Percentiles rank a stretch among this genome's conserved stretches.
phyloP scores from a whole-genome alignment of 2,329 filamentous ascomycete genomes.

The Fusarium tuaranense region DNA sequence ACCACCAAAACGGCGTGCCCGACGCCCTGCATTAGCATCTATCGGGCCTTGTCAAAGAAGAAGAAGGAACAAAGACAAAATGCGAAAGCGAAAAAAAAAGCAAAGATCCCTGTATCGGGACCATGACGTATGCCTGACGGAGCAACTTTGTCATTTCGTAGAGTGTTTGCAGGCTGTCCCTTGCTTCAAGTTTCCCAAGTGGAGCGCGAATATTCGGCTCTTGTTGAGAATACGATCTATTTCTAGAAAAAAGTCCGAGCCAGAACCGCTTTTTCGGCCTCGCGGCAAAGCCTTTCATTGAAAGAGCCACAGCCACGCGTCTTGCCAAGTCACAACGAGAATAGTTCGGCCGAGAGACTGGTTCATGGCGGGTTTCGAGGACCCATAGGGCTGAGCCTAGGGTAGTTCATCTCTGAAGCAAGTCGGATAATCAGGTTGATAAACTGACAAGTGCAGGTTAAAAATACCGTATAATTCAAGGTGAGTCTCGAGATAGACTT shows the following conservation, averaged over 20 bases:
- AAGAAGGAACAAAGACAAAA: neutral
- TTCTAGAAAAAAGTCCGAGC: slow-evolving; percentile 18
- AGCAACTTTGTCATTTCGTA: neutral
- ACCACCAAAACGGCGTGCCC: slow-evolving; percentile 20
- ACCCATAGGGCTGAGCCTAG: slow-evolving; percentile 1
- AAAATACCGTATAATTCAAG: neutral
- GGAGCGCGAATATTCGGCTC: slow-evolving; percentile 4
- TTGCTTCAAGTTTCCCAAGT: slow-evolving; percentile 6
- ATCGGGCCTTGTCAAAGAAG: slow-evolving; percentile 2
- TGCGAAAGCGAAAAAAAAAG: neutral
- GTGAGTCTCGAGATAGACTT: neutral
- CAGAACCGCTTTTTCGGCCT: slow-evolving; percentile 10
- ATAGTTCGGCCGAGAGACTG: slow-evolving; percentile 3
- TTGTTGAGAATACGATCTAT: slow-evolving; percentile 21
- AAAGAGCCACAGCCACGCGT: slow-evolving; percentile 5
- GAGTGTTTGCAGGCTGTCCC: slow-evolving; percentile 32
- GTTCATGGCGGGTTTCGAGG: neutral
- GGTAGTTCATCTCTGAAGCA: neutral
- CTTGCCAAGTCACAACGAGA: neutral
- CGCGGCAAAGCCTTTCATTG: neutral
- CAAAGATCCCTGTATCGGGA: neutral
- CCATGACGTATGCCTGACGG: slow-evolving; percentile 39
- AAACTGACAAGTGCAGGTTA: neutral
- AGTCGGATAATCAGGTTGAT: neutral
- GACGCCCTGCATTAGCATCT: slow-evolving; percentile 15